Percentiles rank a stretch among this genome's conserved stretches.
phyloP scores from a whole-genome alignment of 1,284 basidiomycete species.

The Pyrrhoderma lamaoense region DNA sequence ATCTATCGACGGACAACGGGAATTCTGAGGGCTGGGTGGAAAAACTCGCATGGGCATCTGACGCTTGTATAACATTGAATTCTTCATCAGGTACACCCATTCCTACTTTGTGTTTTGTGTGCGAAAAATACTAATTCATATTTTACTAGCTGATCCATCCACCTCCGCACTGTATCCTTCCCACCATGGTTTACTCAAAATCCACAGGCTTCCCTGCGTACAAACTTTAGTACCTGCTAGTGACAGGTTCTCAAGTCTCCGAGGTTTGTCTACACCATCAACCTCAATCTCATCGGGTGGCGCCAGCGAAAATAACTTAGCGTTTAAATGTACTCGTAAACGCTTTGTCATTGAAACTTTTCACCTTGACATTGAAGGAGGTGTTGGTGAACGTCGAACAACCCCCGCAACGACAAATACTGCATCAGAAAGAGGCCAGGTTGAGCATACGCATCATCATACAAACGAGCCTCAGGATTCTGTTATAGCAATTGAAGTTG shows the following conservation, averaged over 20 bases:
- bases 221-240: slow-evolving; percentile 66
- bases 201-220: slow-evolving; percentile 66
- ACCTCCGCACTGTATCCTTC: slow-evolving; percentile 65
- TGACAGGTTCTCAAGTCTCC: slow-evolving; percentile 68
- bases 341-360: slow-evolving; percentile 86
- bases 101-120: neutral
- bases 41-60: slow-evolving; percentile 73
- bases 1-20: slow-evolving; percentile 46
- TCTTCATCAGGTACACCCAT: slow-evolving; percentile 51
- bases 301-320: slow-evolving; percentile 88
- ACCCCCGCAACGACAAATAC: slow-evolving; percentile 35
- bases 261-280: slow-evolving; percentile 49
- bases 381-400: slow-evolving; percentile 79
- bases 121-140: slow-evolving; percentile 5
- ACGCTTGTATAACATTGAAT: slow-evolving; percentile 66
- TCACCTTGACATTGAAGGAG: slow-evolving; percentile 89
- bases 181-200: slow-evolving; percentile 76
- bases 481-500: slow-evolving; percentile 2
- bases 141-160: slow-evolving; percentile 51
- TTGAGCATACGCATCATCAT: slow-evolving; percentile 9
- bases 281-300: slow-evolving; percentile 43
- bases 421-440: slow-evolving; percentile 22
- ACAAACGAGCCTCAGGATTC: neutral
- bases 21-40: slow-evolving; percentile 59
- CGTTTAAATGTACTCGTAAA: slow-evolving; percentile 89